Evolutionary conservation across 176 grass and related monocot species (phyloP).

Genomic region (Chrysopogon serrulatus): DNA sequence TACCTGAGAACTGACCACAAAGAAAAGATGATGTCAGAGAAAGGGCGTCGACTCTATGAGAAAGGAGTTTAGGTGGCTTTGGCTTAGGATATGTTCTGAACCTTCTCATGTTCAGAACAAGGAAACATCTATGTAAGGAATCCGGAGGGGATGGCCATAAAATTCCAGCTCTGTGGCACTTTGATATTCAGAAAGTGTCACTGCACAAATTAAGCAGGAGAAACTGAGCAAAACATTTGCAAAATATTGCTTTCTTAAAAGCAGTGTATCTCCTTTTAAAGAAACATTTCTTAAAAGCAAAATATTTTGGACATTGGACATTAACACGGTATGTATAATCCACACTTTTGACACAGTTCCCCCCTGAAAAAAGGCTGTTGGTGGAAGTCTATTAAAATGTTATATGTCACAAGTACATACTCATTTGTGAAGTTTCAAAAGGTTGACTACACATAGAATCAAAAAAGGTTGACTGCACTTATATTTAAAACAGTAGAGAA

Average conservation of each 20-base stretch:
- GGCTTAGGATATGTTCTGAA: background rate
- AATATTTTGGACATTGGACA: background rate
- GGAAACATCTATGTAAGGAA: constrained; percentile 37
- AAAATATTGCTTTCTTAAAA: too few relatives aligned
- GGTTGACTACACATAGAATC: background rate
- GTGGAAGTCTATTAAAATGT: background rate
- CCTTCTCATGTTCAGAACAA: constrained; percentile 46
- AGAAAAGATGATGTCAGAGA: background rate
- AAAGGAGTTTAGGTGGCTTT: background rate
- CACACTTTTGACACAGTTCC: background rate
- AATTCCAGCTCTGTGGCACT: constrained; percentile 7
- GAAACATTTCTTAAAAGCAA: too few relatives aligned
- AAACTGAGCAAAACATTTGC: background rate
- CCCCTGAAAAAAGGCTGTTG: background rate
- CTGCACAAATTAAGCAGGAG: constrained; percentile 16
- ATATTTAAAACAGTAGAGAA: background rate
- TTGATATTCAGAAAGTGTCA: background rate
- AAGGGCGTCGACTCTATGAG: background rate
- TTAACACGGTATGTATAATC: background rate
- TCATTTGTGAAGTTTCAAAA: background rate
- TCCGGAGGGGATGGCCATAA: constrained; percentile 20
- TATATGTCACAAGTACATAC: background rate
- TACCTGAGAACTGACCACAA: constrained; percentile 52
- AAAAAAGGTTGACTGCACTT: too few relatives aligned
- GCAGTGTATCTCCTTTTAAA: too few relatives aligned